phyloP scores from a whole-genome alignment of 129 eudicot species.

The Smallanthus sonchifolius region DNA sequence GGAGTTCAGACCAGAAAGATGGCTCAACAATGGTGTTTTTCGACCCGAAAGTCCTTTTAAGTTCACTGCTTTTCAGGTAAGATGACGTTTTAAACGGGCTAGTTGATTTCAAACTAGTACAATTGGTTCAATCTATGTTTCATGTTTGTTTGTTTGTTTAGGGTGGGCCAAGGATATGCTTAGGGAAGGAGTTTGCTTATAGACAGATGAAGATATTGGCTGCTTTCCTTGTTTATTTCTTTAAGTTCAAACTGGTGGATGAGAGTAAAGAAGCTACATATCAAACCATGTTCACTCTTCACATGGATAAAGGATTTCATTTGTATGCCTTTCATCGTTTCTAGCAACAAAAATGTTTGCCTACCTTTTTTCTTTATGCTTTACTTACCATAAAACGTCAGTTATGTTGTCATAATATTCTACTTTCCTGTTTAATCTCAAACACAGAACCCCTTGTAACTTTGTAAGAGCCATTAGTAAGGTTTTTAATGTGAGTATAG shows the following conservation, averaged over 20 bases:
- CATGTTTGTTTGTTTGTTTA: conserved; percentile 25
- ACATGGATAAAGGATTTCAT: conserved; percentile 51
- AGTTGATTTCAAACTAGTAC: neutral
- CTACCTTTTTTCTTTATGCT: too few relatives aligned
- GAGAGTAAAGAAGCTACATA: conserved; percentile 44
- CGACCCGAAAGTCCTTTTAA: conserved; percentile 53
- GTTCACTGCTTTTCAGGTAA: conserved; percentile 69
- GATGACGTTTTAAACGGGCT: neutral
- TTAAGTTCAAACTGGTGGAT: conserved; percentile 43
- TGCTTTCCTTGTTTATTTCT: conserved; percentile 39
- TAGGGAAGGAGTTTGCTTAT: conserved; percentile 76
- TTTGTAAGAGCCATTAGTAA: too few relatives aligned
- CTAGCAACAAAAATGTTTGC: neutral
- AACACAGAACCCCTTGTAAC: too few relatives aligned
- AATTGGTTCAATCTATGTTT: neutral
- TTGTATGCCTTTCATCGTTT: conserved; percentile 31
- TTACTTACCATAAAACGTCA: too few relatives aligned
- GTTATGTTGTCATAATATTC: too few relatives aligned
- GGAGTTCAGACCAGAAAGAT: conserved; percentile 66
- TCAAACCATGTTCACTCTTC: conserved; percentile 57
- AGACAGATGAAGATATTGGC: conserved; percentile 63
- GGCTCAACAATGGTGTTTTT: conserved; percentile 58
- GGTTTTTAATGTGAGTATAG: too few relatives aligned
- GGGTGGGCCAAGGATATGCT: conserved; percentile 59
- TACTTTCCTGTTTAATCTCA: too few relatives aligned